Percentiles rank a stretch among this genome's conserved stretches.
Evolutionary conservation across 2,329 filamentous ascomycete genomes (phyloP).

Genomic region (Sporothrix phasma): DNA sequence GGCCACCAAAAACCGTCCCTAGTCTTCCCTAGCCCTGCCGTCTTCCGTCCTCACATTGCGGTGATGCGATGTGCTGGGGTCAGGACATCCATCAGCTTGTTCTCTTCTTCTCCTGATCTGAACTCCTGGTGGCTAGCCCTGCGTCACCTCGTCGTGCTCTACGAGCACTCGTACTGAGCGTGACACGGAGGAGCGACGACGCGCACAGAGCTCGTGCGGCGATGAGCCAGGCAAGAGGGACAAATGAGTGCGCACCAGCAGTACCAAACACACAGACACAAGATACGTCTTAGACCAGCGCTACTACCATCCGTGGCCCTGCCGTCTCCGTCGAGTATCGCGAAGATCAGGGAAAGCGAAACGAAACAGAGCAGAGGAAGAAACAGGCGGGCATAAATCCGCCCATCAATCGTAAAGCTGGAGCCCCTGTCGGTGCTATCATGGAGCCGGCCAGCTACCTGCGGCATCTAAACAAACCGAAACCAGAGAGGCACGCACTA

Average conservation of each 20-base stretch:
- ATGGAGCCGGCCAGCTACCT: neutral
- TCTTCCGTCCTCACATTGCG: conserved; percentile 8
- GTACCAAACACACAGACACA: neutral
- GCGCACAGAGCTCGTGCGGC: neutral
- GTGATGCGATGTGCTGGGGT: neutral
- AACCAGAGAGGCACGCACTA: neutral
- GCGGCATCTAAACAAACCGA: neutral
- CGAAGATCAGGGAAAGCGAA: neutral
- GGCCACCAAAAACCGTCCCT: neutral
- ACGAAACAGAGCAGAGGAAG: neutral
- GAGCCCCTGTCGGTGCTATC: neutral
- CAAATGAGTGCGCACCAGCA: neutral
- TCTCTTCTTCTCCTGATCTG: neutral
- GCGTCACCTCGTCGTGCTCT: neutral
- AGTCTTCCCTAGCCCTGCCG: conserved; percentile 7
- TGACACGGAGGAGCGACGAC: too few species aligned
- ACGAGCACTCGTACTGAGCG: too few species aligned
- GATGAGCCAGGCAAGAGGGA: neutral
- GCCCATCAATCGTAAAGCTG: neutral
- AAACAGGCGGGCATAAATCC: neutral
- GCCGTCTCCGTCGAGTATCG: neutral
- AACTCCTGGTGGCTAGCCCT: neutral
- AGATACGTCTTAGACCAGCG: neutral
- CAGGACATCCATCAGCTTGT: neutral
- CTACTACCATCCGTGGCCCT: neutral